Percentiles rank a stretch among this genome's conserved stretches.
Evolutionary conservation across 495 filamentous ascomycete species (phyloP).

Genomic region (Xylaria grammica): DNA sequence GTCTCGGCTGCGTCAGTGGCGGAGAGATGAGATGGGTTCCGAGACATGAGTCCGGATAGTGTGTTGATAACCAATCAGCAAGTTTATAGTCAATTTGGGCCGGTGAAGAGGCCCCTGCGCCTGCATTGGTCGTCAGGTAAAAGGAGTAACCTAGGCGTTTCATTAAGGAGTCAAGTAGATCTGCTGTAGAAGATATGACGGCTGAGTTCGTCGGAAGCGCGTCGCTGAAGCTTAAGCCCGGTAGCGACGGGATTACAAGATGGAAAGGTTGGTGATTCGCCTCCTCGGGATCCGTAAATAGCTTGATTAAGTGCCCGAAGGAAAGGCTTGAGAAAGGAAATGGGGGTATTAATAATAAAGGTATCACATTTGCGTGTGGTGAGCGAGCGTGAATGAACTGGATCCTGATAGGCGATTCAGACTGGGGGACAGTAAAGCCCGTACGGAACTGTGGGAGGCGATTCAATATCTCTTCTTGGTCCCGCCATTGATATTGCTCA

Average conservation of each 20-base stretch:
- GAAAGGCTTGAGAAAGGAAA: slow-evolving; percentile 77
- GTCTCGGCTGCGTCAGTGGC: slow-evolving; percentile 38
- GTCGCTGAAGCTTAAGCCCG: slow-evolving; percentile 74
- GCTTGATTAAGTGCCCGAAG: slow-evolving; percentile 64
- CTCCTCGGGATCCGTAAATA: slow-evolving; percentile 55
- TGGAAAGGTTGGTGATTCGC: slow-evolving; percentile 63
- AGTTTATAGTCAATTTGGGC: slow-evolving; percentile 59
- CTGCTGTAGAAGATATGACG: slow-evolving; percentile 60
- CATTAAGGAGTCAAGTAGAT: slow-evolving; percentile 70
- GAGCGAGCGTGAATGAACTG: slow-evolving; percentile 65
- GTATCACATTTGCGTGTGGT: slow-evolving; percentile 54
- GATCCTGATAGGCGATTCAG: slow-evolving; percentile 43
- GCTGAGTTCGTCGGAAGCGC: slow-evolving; percentile 63
- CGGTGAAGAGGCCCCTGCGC: slow-evolving; percentile 41
- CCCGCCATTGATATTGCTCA: slow-evolving; percentile 66
- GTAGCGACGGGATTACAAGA: slow-evolving; percentile 71
- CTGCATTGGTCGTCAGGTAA: slow-evolving; percentile 60
- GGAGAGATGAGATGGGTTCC: slow-evolving; percentile 68
- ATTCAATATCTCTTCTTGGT: slow-evolving; percentile 61
- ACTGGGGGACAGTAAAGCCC: slow-evolving; percentile 44
- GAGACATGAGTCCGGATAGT: slow-evolving; percentile 59
- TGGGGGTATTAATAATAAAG: slow-evolving; percentile 66
- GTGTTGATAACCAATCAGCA: slow-evolving; percentile 58
- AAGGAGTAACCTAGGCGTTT: slow-evolving; percentile 63
- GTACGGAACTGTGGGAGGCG: slow-evolving; percentile 65